Percentiles rank a stretch among this genome's conserved stretches.
These are phyloP conservation scores for Zangia roseola DNA, from an alignment of 768 basidiomycete genomes.

Conservation along the genomic window DNA sequence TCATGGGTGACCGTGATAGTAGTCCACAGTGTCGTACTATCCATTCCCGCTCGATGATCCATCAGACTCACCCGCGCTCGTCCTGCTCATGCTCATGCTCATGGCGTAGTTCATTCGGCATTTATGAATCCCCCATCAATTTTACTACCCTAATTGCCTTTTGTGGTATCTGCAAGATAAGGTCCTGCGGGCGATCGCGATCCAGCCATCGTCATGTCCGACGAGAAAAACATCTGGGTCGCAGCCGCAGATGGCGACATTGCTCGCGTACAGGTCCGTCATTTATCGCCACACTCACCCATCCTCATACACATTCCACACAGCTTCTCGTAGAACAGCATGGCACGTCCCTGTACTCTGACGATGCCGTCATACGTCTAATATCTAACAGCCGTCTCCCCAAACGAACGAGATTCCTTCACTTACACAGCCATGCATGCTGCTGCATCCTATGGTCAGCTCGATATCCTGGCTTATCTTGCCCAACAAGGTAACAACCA, in stretches of 20 bases:
- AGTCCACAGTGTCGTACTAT: neutral
- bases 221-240: conserved; percentile 79
- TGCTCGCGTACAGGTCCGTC: conserved; percentile 64
- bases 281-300: neutral
- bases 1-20: neutral
- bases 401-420: conserved; percentile 66
- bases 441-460: conserved; percentile 88
- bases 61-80: neutral
- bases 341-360: conserved; percentile 40
- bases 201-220: conserved; percentile 30
- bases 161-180: conserved; percentile 15
- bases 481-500: conserved; percentile 55
- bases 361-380: conserved; percentile 27
- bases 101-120: too few species aligned
- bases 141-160: conserved; percentile 26
- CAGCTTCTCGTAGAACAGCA: conserved; percentile 62
- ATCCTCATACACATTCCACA: conserved; percentile 1
- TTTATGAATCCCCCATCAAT: neutral
- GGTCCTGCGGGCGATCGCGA: conserved; percentile 17
- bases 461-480: conserved; percentile 74
- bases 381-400: conserved; percentile 51
- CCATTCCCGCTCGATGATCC: neutral
- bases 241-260: conserved; percentile 91
- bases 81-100: too few species aligned
- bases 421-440: conserved; percentile 94